These are phyloP conservation scores for Russula olivacea DNA, from an alignment of 768 basidiomycete genomes.

Conservation along the genomic window DNA sequence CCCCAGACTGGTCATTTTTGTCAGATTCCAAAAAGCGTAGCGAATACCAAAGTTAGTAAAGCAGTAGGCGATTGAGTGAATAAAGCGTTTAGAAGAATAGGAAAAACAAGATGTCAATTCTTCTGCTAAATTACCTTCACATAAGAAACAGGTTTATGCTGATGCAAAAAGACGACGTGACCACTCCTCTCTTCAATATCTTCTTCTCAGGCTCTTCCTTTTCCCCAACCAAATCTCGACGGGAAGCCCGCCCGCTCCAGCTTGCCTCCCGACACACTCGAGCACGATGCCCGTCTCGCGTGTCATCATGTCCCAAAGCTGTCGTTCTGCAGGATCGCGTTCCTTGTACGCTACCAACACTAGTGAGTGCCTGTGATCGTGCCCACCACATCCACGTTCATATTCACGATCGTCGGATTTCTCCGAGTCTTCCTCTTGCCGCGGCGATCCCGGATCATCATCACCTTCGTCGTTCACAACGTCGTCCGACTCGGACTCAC, in stretches of 20 bases:
- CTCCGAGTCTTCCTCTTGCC: conserved; percentile 17
- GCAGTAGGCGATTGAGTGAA: too few relatives aligned
- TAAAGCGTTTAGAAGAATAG: too few relatives aligned
- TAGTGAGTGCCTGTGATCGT: conserved; percentile 30
- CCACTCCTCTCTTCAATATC: background rate
- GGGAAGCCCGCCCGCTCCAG: conserved; percentile 56
- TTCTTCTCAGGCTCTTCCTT: background rate
- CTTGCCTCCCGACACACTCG: conserved; percentile 45
- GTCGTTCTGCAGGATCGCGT: conserved; percentile 68
- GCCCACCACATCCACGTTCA: too few relatives aligned
- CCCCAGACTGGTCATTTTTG: too few relatives aligned
- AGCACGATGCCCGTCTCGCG: conserved; percentile 50
- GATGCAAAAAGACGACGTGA: too few relatives aligned
- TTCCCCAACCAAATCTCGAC: conserved; percentile 68
- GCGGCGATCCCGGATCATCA: background rate
- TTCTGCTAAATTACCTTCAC: too few relatives aligned
- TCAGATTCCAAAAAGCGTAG: too few relatives aligned
- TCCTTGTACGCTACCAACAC: conserved; percentile 84
- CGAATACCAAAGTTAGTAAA: too few relatives aligned
- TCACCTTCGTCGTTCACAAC: background rate
- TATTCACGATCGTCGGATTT: too few relatives aligned
- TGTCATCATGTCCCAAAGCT: conserved; percentile 58
- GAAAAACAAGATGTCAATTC: too few relatives aligned
- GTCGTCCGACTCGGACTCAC: background rate
- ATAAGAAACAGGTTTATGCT: too few relatives aligned